A percentile compares a stretch with the other conserved stretches of the same genome.
Evolutionary conservation across 306 rosid genomes (phyloP).

Genomic region (Gynostemma pentaphyllum): DNA sequence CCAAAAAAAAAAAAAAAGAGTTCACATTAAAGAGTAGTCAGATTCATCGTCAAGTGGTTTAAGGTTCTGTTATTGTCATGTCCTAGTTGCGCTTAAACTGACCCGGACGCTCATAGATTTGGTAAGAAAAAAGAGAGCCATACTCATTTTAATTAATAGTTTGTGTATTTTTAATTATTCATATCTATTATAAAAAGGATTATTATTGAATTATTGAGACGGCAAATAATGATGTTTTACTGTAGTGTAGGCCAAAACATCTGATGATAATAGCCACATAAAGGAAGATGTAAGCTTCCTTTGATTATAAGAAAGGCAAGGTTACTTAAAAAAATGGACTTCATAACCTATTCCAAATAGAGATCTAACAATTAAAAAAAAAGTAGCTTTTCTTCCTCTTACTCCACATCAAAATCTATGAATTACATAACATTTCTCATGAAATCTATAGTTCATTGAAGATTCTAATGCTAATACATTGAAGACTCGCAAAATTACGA

Average conservation of each 20-base stretch:
- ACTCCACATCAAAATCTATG: too few relatives aligned
- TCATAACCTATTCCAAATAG: not conserved
- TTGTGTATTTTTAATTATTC: not conserved
- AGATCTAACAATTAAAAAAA: not conserved
- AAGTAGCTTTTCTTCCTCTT: too few relatives aligned
- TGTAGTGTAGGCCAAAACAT: not conserved
- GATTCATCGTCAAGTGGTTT: too few relatives aligned
- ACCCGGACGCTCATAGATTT: too few relatives aligned
- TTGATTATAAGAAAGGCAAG: slow-evolving; percentile 2
- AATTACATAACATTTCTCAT: too few relatives aligned
- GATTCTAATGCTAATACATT: too few relatives aligned
- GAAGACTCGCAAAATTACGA: too few relatives aligned
- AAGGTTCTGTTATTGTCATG: too few relatives aligned
- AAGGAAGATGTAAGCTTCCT: not conserved
- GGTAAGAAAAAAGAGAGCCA: too few relatives aligned
- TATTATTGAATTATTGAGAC: not conserved
- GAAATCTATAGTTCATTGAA: too few relatives aligned
- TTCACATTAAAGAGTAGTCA: too few relatives aligned
- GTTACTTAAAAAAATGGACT: not conserved
- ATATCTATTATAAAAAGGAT: not conserved
- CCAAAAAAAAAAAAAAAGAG: not conserved
- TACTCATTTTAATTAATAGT: not conserved
- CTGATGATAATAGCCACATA: not conserved
- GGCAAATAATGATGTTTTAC: not conserved
- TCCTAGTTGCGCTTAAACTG: too few relatives aligned